Evolutionary conservation across 148 eudicot genomes (phyloP), one percentile per base, ranked within the genome.

Genomic region (Heliosperma pusillum): DNA sequence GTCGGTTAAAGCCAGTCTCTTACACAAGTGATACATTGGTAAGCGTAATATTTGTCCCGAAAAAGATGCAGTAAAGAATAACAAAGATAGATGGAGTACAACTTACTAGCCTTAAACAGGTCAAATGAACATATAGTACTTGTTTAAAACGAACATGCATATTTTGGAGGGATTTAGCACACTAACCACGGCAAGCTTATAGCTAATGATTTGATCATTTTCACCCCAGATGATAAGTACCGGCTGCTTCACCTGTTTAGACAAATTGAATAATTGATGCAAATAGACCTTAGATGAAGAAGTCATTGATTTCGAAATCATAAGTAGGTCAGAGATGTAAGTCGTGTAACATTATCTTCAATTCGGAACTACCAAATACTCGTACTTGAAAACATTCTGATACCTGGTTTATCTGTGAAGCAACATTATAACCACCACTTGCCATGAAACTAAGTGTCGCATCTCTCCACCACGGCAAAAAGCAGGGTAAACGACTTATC

Each of bases 391-490:
- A 36, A 2, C 50, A 66, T 66, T 52, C 13, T 22, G 62, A 61
- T 74, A 82, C 87, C 85, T 82, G 85, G 45, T 82, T 77, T 47
- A 95, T 92, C 70, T 77, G 82, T 55, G 88, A 57, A 74, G 73
- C 71, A 58, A 92, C 91, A 67, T 88, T 85, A 71, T 95, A 95
- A 57, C 97, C 97, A 16, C 96, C 99, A 66, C 97, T 90, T 25
- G 71, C 80, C 87, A 92, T 92, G 81, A 92, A 95, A 69, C 86
- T 81, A 33, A 95, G 91, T 36, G 94, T 89, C 60, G 91, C 87
- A 67, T 95, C 96, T 53, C 76, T 90, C 99, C 99, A 95, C 97
- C 97, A 92, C 68, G 97, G 97, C 75, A 92, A 64, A 60, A 83
- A 81, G 79, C 97, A 90, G 82, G 91, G 99, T 80, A 95, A 86